phyloP scores from a whole-genome alignment of 495 filamentous ascomycete species.

The Penicillium dipodomyicola region DNA sequence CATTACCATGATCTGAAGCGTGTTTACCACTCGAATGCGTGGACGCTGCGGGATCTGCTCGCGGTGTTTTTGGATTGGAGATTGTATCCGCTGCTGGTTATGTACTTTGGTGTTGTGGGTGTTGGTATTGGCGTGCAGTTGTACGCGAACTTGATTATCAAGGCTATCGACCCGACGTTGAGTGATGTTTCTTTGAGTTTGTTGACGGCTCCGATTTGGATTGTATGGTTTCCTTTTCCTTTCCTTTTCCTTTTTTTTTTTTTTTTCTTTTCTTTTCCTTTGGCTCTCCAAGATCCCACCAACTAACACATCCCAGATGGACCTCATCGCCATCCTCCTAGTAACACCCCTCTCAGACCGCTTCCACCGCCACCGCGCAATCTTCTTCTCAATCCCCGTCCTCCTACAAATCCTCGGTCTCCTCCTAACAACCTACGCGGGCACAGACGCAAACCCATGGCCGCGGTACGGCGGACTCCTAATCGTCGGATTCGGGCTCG shows the following conservation, averaged over 20 bases:
- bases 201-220: slow-evolving; percentile 87
- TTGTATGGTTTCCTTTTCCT: slow-evolving; percentile 50
- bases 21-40: slow-evolving; percentile 69
- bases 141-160: slow-evolving; percentile 83
- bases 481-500: slow-evolving; percentile 86
- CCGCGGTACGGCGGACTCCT: slow-evolving; percentile 84
- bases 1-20: slow-evolving; percentile 83
- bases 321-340: slow-evolving; percentile 82
- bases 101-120: slow-evolving; percentile 95
- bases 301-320: slow-evolving; percentile 55
- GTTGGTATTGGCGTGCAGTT: slow-evolving; percentile 86
- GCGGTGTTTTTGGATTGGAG: slow-evolving; percentile 78
- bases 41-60: slow-evolving; percentile 66
- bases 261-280: no score
- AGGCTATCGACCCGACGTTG: slow-evolving; percentile 67
- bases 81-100: slow-evolving; percentile 76
- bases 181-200: slow-evolving; percentile 75
- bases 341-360: slow-evolving; percentile 83
- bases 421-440: slow-evolving; percentile 74
- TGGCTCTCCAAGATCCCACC: neutral
- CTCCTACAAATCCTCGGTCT: slow-evolving; percentile 81
- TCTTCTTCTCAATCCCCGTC: slow-evolving; percentile 75
- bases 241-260: neutral
- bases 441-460: slow-evolving; percentile 65
- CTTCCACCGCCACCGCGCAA: slow-evolving; percentile 77